phyloP scores from a whole-genome alignment of 441 rosid genomes.

The Rhodomyrtus psidioides region DNA sequence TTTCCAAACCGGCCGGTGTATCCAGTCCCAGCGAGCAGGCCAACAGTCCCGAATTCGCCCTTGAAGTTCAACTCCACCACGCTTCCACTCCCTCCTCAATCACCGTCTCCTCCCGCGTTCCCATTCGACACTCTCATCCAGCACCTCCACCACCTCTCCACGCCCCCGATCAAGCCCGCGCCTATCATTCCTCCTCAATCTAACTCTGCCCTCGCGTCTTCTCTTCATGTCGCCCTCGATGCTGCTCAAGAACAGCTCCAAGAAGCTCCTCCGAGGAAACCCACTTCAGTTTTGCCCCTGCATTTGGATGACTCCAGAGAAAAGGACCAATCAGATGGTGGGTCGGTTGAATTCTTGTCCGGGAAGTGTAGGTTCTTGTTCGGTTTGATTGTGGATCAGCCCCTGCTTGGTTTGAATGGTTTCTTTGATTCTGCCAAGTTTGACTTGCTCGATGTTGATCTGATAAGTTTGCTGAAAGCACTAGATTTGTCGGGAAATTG shows the following conservation, averaged over 20 bases:
- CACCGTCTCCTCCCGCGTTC: slow-evolving; percentile 33
- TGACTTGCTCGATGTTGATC: slow-evolving; percentile 52
- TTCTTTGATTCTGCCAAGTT: slow-evolving; percentile 40
- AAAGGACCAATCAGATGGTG: slow-evolving; percentile 12
- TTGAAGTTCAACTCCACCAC: slow-evolving; percentile 59
- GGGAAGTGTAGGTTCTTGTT: slow-evolving; percentile 38
- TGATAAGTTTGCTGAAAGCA: slow-evolving; percentile 51
- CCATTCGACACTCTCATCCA: slow-evolving; percentile 72
- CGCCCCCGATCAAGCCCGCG: slow-evolving; percentile 16
- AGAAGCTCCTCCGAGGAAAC: slow-evolving; percentile 10
- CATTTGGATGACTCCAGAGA: slow-evolving; percentile 15
- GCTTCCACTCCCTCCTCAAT: slow-evolving; percentile 48
- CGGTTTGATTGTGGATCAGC: slow-evolving; percentile 39
- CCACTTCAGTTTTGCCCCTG: slow-evolving; percentile 18
- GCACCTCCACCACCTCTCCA: slow-evolving; percentile 64
- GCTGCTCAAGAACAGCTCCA: slow-evolving; percentile 19
- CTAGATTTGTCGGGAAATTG: slow-evolving; percentile 55
- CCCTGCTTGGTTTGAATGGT: slow-evolving; percentile 31
- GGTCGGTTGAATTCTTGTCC: slow-evolving; percentile 40
- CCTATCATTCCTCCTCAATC: not conserved
- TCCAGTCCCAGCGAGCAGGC: slow-evolving; percentile 29
- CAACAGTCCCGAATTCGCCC: slow-evolving; percentile 25
- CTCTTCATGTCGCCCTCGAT: slow-evolving; percentile 27
- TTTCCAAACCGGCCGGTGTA: slow-evolving; percentile 53
- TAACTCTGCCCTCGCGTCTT: slow-evolving; percentile 18